Evolutionary conservation across 192 early-diverging fungal species (phyloP).

Genomic region (Entomortierella parvispora): DNA sequence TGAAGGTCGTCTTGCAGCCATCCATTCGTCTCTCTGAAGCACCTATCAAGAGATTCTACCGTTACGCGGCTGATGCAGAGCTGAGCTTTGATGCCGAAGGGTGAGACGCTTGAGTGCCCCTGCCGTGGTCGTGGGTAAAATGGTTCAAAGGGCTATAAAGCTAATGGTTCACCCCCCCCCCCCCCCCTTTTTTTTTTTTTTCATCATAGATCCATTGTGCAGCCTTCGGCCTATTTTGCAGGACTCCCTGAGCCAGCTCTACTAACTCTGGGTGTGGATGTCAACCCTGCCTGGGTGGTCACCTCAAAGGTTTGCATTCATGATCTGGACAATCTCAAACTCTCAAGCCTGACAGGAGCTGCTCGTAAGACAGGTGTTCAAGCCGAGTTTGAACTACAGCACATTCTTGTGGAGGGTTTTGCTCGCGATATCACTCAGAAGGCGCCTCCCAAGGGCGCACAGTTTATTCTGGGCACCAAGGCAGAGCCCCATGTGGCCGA

Average conservation of each 20-base stretch:
- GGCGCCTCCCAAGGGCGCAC: constrained; percentile 89
- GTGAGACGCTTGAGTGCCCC: no score
- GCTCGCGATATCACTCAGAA: constrained; percentile 73
- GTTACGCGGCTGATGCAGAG: constrained; percentile 77
- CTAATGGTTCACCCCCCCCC: no score
- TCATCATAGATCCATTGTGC: constrained; percentile 10
- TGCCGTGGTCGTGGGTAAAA: no score
- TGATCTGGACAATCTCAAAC: constrained; percentile 93
- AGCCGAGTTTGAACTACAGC: constrained; percentile 80
- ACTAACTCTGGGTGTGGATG: constrained; percentile 89
- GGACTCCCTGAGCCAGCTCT: constrained; percentile 82
- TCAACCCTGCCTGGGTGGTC: constrained; percentile 90
- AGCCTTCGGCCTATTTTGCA: constrained; percentile 74
- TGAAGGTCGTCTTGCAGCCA: constrained; percentile 80
- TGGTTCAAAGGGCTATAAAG: no score
- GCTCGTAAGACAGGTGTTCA: constrained; percentile 62
- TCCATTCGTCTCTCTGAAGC: constrained; percentile 62
- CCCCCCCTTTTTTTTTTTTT: no score
- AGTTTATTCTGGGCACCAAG: constrained; percentile 86
- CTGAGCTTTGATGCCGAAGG: constrained; percentile 71
- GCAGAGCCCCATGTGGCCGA: constrained; percentile 73
- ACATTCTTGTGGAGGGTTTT: constrained; percentile 94
- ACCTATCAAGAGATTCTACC: constrained; percentile 90
- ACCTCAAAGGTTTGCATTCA: constrained; percentile 81
- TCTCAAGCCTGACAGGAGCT: constrained; percentile 59